Conservation (phyloP, 495 filamentous ascomycete genomes). For the Penicillium mononematosum region DNA sequence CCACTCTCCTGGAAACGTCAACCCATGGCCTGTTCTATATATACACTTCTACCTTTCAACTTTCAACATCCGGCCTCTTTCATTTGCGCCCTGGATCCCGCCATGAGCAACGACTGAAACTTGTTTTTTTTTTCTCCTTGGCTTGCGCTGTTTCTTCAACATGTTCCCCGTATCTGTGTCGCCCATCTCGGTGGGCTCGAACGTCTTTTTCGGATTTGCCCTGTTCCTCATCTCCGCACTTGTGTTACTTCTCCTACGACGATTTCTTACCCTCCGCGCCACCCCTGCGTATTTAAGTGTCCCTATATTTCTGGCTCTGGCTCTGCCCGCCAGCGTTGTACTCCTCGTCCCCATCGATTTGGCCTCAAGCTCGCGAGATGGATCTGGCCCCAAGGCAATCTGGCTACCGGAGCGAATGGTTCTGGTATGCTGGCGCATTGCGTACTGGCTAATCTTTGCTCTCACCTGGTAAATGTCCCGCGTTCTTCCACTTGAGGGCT, state of each 20-base stretch:
- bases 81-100: conserved; percentile 4
- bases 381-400: conserved; percentile 62
- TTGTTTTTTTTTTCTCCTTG: conserved; percentile 3
- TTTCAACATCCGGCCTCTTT: neutral
- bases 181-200: conserved; percentile 57
- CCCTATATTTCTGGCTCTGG: conserved; percentile 89
- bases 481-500: neutral
- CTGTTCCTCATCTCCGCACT: conserved; percentile 69
- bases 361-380: conserved; percentile 76
- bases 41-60: conserved; percentile 7
- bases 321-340: conserved; percentile 90
- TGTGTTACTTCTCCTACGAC: conserved; percentile 78
- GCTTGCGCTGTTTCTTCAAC: conserved; percentile 13
- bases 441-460: conserved; percentile 94
- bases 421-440: conserved; percentile 84
- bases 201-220: conserved; percentile 69
- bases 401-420: conserved; percentile 67
- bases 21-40: conserved; percentile 14
- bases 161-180: conserved; percentile 34
- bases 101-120: conserved; percentile 23
- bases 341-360: conserved; percentile 94
- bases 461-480: conserved; percentile 74
- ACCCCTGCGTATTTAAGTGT: conserved; percentile 89
- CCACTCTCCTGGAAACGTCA: conserved; percentile 30
- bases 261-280: conserved; percentile 84